Evolutionary conservation across 495 filamentous ascomycete species (phyloP), one percentile per base, ranked within the genome.

Genomic region (Hypoxylon rickii): DNA sequence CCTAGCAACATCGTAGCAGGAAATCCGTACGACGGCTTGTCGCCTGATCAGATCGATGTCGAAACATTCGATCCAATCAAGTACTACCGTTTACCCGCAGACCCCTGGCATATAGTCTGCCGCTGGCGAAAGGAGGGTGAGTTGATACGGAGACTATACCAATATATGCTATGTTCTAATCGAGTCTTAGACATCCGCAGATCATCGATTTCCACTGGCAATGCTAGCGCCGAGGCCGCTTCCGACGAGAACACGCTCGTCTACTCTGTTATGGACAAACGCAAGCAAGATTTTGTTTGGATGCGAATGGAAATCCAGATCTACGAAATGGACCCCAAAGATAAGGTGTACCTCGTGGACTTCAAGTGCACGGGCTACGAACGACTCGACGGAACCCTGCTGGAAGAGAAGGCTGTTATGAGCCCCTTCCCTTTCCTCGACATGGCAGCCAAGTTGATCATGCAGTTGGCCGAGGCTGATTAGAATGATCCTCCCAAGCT

Each of bases 301-400:
- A 90, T 97, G 56, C 93, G 95, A 63, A 85, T 97, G 69, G 92
- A 94, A 45, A 95, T 98, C 50, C 94, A 98, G 69, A 85, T 98
- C 21, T 98, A 98, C 70, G 89, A 93, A 64, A 87, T 98, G 72
- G 94, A 98, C 70, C 83, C 85, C 32, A 62, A 62, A 21, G 58
- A 62, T 11, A 88, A 89, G 49, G 92, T 92, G 60, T 98, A 92
- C 71, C 87, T 97, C 58, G 94, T 98, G 19, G 94, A 98, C 70
- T 97, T 98, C 81, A 97, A 96, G 67, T 96, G 94, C 66, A 91
- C 92, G n/a, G 94, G 94, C 5, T 98, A 98, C 70, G 94, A 98
- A 71, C 88, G 89, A 31, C 61, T 73, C 2, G 75, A 82, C 10
- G 81, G 83, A 16, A 77, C 73, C 47, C 67, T 83, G 38, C 68